Evolutionary conservation across 1,284 basidiomycete genomes (phyloP), one percentile per base, ranked within the genome.

Genomic region (Chondrostereum purpureum): DNA sequence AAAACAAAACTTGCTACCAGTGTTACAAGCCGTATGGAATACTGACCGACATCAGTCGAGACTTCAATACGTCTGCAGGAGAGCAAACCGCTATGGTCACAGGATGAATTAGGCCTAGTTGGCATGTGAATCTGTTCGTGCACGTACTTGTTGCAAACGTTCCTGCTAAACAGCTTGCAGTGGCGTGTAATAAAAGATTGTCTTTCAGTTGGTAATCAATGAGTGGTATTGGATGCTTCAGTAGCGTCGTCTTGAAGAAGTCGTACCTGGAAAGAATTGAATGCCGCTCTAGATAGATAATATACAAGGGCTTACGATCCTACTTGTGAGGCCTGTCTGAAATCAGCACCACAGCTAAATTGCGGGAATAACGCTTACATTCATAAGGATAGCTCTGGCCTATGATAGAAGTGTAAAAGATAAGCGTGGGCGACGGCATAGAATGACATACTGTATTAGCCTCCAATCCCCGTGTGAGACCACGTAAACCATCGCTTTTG

Each of bases 61-160:
- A 85, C 56, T 87, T 79, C 56, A 95, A 69, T 14, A 94, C 91
- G 57, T 95, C 92, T 11, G 83, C 88, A 5, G 92, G 92, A 10
- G 90, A 88, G 57, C 88, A 92, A 18, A 94, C 81, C 42, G 92
- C 85, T 88, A 51, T 5, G 23, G n/a, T n/a, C n/a, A n/a, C 37
- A 49, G 18, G 36, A 22, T 6, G 13, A 46, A 21, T 42, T 34
- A 44, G 47, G n/a, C 11, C n/a, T 20, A 8, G 23, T 16, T 10
- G 19, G 48, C 58, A 27, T n/a, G 52, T 44, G 21, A 43, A 38
- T 34, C n/a, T n/a, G n/a, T n/a, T n/a, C n/a, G n/a, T n/a, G n/a
- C n/a, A 69, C 78, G 35, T 48, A 88, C 84, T 92, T 5, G 91
- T 93, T 16, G 90, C 90, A 46, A 92, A 78, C n/a, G 88, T 87